Percentiles rank a stretch among this genome's conserved stretches.
Evolutionary conservation across 192 early-diverging fungal genomes (phyloP).

Genomic region (Gigaspora rosea): DNA sequence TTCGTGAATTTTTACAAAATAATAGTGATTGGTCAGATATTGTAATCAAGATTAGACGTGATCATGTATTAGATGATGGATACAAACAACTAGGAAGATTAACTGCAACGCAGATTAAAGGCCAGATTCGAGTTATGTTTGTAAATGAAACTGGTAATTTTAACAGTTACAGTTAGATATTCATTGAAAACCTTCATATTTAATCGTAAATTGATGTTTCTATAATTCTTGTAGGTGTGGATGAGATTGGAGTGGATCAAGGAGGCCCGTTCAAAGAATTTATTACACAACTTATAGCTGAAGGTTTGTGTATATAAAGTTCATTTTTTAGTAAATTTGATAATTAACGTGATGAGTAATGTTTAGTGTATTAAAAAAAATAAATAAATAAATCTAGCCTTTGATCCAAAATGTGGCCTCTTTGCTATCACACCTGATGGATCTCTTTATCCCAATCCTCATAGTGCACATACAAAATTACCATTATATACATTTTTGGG

Average conservation of each 20-base stretch:
- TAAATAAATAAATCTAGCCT: slow-evolving; percentile 48
- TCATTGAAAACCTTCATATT: neutral
- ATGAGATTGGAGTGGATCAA: slow-evolving; percentile 81
- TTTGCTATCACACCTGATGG: slow-evolving; percentile 40
- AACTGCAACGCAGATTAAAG: slow-evolving; percentile 45
- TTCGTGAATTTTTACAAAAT: slow-evolving; percentile 70
- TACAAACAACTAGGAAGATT: slow-evolving; percentile 55
- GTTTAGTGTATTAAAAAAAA: no score
- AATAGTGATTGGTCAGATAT: neutral
- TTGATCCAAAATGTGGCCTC: slow-evolving; percentile 42
- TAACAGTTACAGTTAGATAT: neutral
- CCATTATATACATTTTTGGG: slow-evolving; percentile 59
- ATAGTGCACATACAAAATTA: neutral
- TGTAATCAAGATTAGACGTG: slow-evolving; percentile 59
- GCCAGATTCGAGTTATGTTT: slow-evolving; percentile 54
- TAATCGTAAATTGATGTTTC: neutral
- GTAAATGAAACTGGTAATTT: slow-evolving; percentile 49
- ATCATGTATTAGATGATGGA: slow-evolving; percentile 73
- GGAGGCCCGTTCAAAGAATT: slow-evolving; percentile 82
- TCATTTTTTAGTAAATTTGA: slow-evolving; percentile 48
- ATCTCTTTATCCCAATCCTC: slow-evolving; percentile 16
- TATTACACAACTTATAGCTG: slow-evolving; percentile 50
- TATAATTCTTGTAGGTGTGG: slow-evolving; percentile 41
- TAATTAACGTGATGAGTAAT: slow-evolving; percentile 41
- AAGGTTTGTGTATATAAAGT: slow-evolving; percentile 39